Conservation (phyloP, 495 filamentous ascomycete genomes). For the Elasticomyces elasticus region DNA sequence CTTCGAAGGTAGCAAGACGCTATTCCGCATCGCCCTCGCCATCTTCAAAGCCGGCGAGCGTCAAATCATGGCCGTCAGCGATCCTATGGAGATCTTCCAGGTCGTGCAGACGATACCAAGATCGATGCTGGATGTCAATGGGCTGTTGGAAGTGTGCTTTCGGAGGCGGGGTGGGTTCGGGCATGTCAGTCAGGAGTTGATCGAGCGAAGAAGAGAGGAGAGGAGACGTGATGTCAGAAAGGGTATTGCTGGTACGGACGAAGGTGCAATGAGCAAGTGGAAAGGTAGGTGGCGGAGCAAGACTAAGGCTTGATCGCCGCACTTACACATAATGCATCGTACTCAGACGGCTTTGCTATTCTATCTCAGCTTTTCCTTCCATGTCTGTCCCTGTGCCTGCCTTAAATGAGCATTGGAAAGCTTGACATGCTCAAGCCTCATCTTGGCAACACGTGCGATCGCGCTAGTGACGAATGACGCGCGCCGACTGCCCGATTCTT, state of each 20-base stretch:
- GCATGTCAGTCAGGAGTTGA: conserved; percentile 58
- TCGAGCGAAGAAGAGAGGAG: conserved; percentile 53
- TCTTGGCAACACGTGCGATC: too few species aligned
- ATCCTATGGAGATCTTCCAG: conserved; percentile 95
- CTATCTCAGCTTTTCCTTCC: too few species aligned
- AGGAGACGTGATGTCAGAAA: conserved; percentile 35
- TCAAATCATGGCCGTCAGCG: conserved; percentile 67
- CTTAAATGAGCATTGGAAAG: too few species aligned
- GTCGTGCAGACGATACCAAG: conserved; percentile 86
- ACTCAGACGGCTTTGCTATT: too few species aligned
- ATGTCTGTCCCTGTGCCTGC: too few species aligned
- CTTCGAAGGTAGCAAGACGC: conserved; percentile 86
- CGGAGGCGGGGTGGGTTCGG: conserved; percentile 58
- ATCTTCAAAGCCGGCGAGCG: conserved; percentile 86
- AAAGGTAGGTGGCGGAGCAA: conserved; percentile 11
- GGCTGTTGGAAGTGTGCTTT: conserved; percentile 71
- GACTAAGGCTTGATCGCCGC: conserved; percentile 19
- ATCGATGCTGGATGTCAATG: conserved; percentile 67
- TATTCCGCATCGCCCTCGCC: conserved; percentile 87
- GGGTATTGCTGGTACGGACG: conserved; percentile 8
- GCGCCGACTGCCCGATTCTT: too few species aligned
- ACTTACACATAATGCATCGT: too few species aligned
- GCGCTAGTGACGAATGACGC: too few species aligned
- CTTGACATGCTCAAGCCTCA: too few species aligned
- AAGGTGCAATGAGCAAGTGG: background rate